phyloP scores from a whole-genome alignment of 2,329 filamentous ascomycete species.

The Xylaria polymorpha region DNA sequence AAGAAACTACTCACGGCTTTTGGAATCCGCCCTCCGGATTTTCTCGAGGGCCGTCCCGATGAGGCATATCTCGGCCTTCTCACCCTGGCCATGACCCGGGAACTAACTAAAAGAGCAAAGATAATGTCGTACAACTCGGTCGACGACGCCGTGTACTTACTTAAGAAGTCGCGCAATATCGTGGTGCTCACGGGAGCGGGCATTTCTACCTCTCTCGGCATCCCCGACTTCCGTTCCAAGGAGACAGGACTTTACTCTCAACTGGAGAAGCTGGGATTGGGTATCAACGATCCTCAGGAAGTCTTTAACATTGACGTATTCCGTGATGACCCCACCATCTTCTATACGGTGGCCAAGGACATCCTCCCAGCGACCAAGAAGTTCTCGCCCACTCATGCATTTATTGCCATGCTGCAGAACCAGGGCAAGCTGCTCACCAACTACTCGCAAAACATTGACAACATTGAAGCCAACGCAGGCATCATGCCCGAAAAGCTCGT shows the following conservation, averaged over 20 bases:
- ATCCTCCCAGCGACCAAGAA: conserved; percentile 83
- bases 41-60: conserved; percentile 78
- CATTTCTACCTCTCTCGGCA: conserved; percentile 95
- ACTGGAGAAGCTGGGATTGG: conserved; percentile 78
- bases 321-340: conserved; percentile 84
- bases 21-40: conserved; percentile 77
- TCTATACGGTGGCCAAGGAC: conserved; percentile 91
- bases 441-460: conserved; percentile 99
- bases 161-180: conserved; percentile 82
- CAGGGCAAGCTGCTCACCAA: conserved; percentile 92
- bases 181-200: conserved; percentile 95
- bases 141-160: conserved; percentile 84
- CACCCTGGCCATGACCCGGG: conserved; percentile 80
- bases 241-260: conserved; percentile 91
- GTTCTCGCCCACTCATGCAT: conserved; percentile 92
- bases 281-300: conserved; percentile 84
- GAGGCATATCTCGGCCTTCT: conserved; percentile 80
- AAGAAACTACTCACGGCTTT: conserved; percentile 90
- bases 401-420: conserved; percentile 89
- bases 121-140: conserved; percentile 83
- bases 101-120: conserved; percentile 84
- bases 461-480: conserved; percentile 88
- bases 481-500: conserved; percentile 84
- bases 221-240: conserved; percentile 96
- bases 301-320: conserved; percentile 94